Conservation (phyloP, 169 alveolate species). For the Plasmodium chabaudi region DNA sequence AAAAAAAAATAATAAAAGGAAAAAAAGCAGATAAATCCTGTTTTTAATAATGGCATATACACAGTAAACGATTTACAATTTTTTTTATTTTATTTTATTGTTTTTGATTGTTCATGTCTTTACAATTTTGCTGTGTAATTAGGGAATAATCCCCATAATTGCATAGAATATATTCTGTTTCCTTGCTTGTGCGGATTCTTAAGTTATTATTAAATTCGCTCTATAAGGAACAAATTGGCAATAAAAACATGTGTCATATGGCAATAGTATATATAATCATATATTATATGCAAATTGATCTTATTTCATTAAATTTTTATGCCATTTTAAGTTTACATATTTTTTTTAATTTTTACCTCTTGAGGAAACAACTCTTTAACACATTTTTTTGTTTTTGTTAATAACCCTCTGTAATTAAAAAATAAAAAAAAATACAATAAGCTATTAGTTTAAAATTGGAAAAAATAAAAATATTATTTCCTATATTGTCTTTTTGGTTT, state of each 20-base stretch:
- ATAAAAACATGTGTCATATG: background rate
- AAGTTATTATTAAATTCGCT: slow-evolving; percentile 52
- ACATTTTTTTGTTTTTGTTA: slow-evolving; percentile 74
- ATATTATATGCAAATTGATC: background rate
- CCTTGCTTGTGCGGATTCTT: slow-evolving; percentile 65
- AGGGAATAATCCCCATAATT: slow-evolving; percentile 59
- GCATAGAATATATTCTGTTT: slow-evolving; percentile 72
- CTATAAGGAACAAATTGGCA: slow-evolving; percentile 2
- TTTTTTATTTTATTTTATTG: slow-evolving; percentile 17
- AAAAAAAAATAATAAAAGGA: slow-evolving; percentile 35
- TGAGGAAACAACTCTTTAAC: slow-evolving; percentile 74
- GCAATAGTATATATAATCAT: background rate
- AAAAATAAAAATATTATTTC: background rate
- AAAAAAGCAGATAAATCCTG: slow-evolving; percentile 5
- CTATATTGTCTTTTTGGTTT: background rate
- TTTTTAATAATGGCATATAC: background rate
- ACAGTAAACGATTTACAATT: background rate
- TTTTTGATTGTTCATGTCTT: slow-evolving; percentile 11
- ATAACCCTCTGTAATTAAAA: slow-evolving; percentile 43
- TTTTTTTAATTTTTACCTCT: slow-evolving; percentile 41
- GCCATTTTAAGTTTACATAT: background rate
- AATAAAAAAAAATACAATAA: slow-evolving; percentile 1
- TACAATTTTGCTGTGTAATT: slow-evolving; percentile 66
- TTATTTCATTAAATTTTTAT: background rate
- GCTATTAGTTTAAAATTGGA: slow-evolving; percentile 1